These are phyloP conservation scores for Falciphora oryzae DNA, from an alignment of 2,329 filamentous ascomycete genomes.

Conservation along the genomic window DNA sequence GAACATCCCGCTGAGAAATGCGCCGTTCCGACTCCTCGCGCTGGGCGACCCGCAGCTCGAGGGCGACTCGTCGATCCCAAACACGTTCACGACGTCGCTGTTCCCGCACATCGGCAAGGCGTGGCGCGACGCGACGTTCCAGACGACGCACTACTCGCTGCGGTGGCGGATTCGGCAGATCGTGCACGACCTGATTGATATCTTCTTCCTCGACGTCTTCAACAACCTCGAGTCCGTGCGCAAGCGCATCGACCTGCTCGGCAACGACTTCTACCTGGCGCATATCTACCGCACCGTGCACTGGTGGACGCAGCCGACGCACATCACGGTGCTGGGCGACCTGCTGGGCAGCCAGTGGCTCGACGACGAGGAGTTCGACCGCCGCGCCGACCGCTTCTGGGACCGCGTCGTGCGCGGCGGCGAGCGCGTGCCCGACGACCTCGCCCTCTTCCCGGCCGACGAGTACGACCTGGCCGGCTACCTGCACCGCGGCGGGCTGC, in stretches of 20 bases:
- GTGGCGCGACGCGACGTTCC: constrained; percentile 41
- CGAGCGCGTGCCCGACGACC: constrained; percentile 54
- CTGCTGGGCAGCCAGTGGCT: constrained; percentile 96
- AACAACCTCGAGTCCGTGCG: constrained; percentile 59
- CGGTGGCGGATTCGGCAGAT: constrained; percentile 46
- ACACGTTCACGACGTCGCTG: constrained; percentile 38
- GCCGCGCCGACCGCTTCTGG: constrained; percentile 73
- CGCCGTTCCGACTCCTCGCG: constrained; percentile 81
- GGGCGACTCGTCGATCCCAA: constrained; percentile 78
- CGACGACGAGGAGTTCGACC: constrained; percentile 73
- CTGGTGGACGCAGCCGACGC: constrained; percentile 82
- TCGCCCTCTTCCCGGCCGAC: constrained; percentile 41
- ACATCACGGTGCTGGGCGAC: constrained; percentile 85
- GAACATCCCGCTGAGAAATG: constrained; percentile 29
- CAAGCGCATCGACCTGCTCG: constrained; percentile 81
- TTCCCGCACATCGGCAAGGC: constrained; percentile 49
- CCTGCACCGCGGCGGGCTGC: constrained; percentile 31
- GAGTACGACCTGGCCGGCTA: constrained; percentile 47
- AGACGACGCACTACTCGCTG: constrained; percentile 38
- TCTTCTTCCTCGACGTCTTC: constrained; percentile 63
- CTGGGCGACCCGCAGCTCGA: constrained; percentile 92
- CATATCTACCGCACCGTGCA: constrained; percentile 81
- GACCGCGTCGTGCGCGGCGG: constrained; percentile 67
- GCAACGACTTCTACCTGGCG: constrained; percentile 91
- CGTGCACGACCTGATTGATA: constrained; percentile 54